phyloP scores from a whole-genome alignment of 2,329 filamentous ascomycete genomes.

The Simplicillium sp. region DNA sequence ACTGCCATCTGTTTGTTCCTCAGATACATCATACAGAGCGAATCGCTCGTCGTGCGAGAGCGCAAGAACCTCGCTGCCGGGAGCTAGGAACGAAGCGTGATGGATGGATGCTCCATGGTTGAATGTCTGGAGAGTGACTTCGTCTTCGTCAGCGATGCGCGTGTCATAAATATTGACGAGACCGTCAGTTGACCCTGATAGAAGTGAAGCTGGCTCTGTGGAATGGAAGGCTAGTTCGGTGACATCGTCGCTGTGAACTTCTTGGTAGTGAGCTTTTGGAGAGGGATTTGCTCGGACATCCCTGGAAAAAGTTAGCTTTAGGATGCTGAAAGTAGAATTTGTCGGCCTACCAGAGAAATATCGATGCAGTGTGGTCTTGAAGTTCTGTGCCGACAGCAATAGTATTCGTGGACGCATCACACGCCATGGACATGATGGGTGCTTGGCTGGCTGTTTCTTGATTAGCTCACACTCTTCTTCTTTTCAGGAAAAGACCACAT shows the following conservation, averaged over 20 bases:
- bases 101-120: constrained; percentile 70
- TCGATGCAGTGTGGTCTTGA: constrained; percentile 50
- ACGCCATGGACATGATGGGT: constrained; percentile 57
- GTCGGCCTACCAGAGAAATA: constrained; percentile 46
- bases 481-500: constrained; percentile 18
- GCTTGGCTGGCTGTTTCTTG: constrained; percentile 27
- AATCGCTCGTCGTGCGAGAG: constrained; percentile 72
- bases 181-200: constrained; percentile 73
- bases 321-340: neutral
- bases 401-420: constrained; percentile 43
- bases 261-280: constrained; percentile 45
- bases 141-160: constrained; percentile 62
- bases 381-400: constrained; percentile 68
- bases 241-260: constrained; percentile 60
- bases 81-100: constrained; percentile 60
- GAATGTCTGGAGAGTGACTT: constrained; percentile 67
- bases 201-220: constrained; percentile 46
- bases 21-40: constrained; percentile 61
- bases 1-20: constrained; percentile 49
- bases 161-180: constrained; percentile 71
- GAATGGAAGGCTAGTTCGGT: constrained; percentile 54
- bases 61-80: constrained; percentile 54
- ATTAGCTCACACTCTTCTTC: constrained; percentile 2
- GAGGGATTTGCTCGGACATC: constrained; percentile 42
- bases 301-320: constrained; percentile 25